These are phyloP conservation scores for Hirschioporus abietinus DNA, from an alignment of 768 basidiomycete species.

Conservation along the genomic window DNA sequence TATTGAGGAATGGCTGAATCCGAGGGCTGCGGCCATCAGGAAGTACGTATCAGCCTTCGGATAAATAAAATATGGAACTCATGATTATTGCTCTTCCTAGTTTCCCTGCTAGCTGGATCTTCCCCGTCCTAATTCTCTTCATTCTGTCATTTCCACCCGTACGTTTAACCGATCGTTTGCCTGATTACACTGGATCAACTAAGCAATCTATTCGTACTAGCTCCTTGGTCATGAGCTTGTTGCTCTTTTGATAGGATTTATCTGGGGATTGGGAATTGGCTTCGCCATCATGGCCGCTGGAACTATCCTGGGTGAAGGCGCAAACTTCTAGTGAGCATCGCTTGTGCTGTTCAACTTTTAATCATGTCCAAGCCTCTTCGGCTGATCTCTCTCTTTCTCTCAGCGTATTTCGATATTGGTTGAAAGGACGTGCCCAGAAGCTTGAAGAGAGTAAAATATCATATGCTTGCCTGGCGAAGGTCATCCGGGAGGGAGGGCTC, in stretches of 20 bases:
- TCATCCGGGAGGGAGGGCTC: slow-evolving; percentile 87
- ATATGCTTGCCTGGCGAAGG: slow-evolving; percentile 50
- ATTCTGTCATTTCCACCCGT: slow-evolving; percentile 84
- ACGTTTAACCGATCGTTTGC: slow-evolving; percentile 15
- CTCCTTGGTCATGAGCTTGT: slow-evolving; percentile 93
- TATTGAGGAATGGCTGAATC: slow-evolving; percentile 68
- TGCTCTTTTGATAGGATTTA: slow-evolving; percentile 80
- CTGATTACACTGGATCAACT: not conserved
- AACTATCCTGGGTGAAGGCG: slow-evolving; percentile 81
- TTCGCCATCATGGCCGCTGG: slow-evolving; percentile 84
- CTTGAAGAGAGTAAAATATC: slow-evolving; percentile 53
- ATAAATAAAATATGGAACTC: not conserved
- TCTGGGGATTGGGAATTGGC: slow-evolving; percentile 85
- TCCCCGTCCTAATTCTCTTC: slow-evolving; percentile 77
- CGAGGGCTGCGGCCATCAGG: slow-evolving; percentile 60
- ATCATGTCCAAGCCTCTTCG: not conserved
- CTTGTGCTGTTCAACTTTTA: not conserved
- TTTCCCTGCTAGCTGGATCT: slow-evolving; percentile 57
- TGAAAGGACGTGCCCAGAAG: slow-evolving; percentile 68
- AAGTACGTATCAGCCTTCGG: slow-evolving; percentile 31
- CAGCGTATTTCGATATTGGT: slow-evolving; percentile 82
- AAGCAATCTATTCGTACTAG: slow-evolving; percentile 24
- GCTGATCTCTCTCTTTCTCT: slow-evolving; percentile 1
- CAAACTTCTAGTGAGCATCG: slow-evolving; percentile 72
- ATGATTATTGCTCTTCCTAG: slow-evolving; percentile 23